Evolutionary conservation across 2,329 filamentous ascomycete species (phyloP).

Genomic region (Sarocladium oryzae): DNA sequence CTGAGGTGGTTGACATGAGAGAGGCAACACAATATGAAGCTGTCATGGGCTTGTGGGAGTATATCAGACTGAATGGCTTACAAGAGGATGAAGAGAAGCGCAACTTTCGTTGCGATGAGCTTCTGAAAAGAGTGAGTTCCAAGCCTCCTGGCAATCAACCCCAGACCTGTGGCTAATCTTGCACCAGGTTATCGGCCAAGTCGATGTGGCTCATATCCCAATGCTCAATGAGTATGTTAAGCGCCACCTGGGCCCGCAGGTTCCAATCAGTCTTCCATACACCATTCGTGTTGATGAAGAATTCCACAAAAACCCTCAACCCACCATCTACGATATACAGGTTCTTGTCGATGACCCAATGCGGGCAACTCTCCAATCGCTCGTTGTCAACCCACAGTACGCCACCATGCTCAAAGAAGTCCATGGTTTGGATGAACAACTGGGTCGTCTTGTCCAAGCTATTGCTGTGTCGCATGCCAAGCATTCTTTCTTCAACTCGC

Average conservation of each 20-base stretch:
- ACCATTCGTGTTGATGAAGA: constrained; percentile 88
- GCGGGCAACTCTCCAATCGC: constrained; percentile 55
- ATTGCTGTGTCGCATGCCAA: constrained; percentile 82
- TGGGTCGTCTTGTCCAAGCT: constrained; percentile 76
- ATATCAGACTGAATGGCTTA: constrained; percentile 76
- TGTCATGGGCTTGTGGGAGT: constrained; percentile 91
- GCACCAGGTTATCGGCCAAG: constrained; percentile 61
- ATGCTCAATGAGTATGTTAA: constrained; percentile 75
- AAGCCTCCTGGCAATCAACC: neutral
- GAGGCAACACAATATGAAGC: constrained; percentile 85
- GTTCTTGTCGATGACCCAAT: constrained; percentile 81
- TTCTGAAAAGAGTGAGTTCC: constrained; percentile 62
- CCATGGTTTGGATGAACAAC: constrained; percentile 71
- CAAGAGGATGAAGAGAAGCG: constrained; percentile 95
- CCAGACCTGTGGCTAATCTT: constrained; percentile 18
- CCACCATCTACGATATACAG: constrained; percentile 85
- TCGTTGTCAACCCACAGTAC: constrained; percentile 65
- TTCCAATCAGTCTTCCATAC: constrained; percentile 78
- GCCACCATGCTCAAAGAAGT: constrained; percentile 70
- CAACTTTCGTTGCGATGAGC: constrained; percentile 83
- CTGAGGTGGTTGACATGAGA: constrained; percentile 76
- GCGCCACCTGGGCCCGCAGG: constrained; percentile 69
- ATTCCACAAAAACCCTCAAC: constrained; percentile 66
- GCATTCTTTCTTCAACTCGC: constrained; percentile 74
- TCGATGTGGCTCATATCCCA: constrained; percentile 78